These are phyloP conservation scores for Lichina pygmaea DNA, from an alignment of 495 filamentous ascomycete genomes.

Conservation along the genomic window DNA sequence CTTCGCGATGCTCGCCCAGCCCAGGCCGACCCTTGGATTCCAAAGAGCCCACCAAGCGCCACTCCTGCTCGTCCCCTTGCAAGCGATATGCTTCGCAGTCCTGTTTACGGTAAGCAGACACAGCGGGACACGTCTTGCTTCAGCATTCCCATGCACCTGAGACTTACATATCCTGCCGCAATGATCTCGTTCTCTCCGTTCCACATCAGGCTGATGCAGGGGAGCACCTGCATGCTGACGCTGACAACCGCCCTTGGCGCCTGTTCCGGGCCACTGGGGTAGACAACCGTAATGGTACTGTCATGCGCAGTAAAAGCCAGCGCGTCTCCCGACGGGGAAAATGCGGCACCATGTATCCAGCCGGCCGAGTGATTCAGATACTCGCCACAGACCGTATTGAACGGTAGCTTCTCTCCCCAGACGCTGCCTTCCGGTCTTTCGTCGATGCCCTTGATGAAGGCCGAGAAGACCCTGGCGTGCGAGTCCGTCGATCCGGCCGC, in stretches of 20 bases:
- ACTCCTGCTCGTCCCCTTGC: constrained; percentile 47
- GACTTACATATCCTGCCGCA: constrained; percentile 59
- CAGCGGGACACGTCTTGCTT: background rate
- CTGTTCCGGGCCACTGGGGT: constrained; percentile 77
- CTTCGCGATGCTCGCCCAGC: constrained; percentile 34
- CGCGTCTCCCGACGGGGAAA: constrained; percentile 75
- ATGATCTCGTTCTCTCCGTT: constrained; percentile 80
- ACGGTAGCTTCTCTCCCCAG: constrained; percentile 87
- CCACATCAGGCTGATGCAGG: constrained; percentile 82
- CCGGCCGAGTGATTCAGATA: constrained; percentile 85
- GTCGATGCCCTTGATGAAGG: constrained; percentile 88
- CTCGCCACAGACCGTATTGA: constrained; percentile 95
- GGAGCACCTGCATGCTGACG: constrained; percentile 66
- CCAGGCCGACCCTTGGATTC: constrained; percentile 31
- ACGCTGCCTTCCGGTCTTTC: constrained; percentile 60
- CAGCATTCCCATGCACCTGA: background rate
- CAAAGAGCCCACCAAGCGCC: constrained; percentile 62
- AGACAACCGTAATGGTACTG: constrained; percentile 86
- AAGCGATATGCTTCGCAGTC: constrained; percentile 91
- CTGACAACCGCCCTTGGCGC: constrained; percentile 70
- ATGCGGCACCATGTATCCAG: constrained; percentile 77
- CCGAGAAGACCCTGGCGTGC: constrained; percentile 86
- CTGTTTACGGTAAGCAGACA: constrained; percentile 9
- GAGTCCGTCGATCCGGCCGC: constrained; percentile 89
- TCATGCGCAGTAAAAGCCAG: constrained; percentile 85